These are phyloP conservation scores for Penicillium paneum DNA, from an alignment of 2,329 filamentous ascomycete genomes.

Conservation along the genomic window DNA sequence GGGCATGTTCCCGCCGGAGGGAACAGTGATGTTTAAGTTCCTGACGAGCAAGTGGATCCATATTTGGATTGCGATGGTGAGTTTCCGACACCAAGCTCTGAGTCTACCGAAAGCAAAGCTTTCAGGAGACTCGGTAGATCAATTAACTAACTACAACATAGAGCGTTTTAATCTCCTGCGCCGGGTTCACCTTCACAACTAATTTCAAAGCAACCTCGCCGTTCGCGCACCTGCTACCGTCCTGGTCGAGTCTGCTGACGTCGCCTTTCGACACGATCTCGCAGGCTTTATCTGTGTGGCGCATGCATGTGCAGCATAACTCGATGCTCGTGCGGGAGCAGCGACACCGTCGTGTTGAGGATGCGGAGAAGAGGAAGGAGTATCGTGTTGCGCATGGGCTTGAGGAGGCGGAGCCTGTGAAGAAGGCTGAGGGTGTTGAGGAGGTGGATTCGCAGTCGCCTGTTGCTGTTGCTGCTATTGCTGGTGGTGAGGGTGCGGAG, in stretches of 20 bases:
- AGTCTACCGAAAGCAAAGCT: not conserved
- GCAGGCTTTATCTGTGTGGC: constrained; percentile 68
- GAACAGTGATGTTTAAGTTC: constrained; percentile 81
- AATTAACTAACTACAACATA: constrained; percentile 26
- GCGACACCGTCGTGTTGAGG: constrained; percentile 71
- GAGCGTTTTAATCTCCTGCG: constrained; percentile 67
- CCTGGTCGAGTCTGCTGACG: constrained; percentile 63
- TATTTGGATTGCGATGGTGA: constrained; percentile 76
- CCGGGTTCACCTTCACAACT: constrained; percentile 67
- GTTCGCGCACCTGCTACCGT: constrained; percentile 74
- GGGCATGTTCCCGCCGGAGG: constrained; percentile 79
- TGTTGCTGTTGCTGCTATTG: constrained; percentile 40
- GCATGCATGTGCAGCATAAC: constrained; percentile 71
- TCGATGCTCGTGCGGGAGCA: constrained; percentile 67
- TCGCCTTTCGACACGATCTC: constrained; percentile 67
- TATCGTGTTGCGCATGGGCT: constrained; percentile 85
- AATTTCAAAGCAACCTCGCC: constrained; percentile 79
- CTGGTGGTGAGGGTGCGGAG: constrained; percentile 34
- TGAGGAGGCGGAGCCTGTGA: constrained; percentile 50
- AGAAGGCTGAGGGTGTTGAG: constrained; percentile 27
- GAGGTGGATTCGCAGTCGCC: constrained; percentile 39
- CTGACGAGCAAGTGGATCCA: constrained; percentile 74
- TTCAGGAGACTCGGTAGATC: not conserved
- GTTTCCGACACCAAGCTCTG: constrained; percentile 22
- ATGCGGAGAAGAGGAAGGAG: constrained; percentile 79